Base-by-base conservation (phyloP, 2,329 filamentous ascomycete species). In the Paraconiothyrium brasiliense region DNA sequence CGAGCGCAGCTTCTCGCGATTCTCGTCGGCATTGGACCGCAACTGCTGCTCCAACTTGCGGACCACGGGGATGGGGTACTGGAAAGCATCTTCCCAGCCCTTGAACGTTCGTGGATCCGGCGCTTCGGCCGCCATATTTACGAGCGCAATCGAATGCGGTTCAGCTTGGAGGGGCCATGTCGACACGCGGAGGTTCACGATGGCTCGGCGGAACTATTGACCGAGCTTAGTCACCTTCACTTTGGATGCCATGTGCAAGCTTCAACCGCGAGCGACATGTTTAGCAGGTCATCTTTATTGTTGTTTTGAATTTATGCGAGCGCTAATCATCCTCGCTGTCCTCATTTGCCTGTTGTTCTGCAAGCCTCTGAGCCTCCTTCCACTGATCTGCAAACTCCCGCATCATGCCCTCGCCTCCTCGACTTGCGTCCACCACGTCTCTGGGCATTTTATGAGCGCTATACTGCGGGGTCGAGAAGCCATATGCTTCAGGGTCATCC, bases 391-490 rank as follows among this genome's bases (percentile, higher is more conserved):
- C 81, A 70, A 84, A 84, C 79, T 97, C 93, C 63, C 90, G 85
- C 81, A 98, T 85, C 0, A 90, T 91, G 3, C 91, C 92, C 58
- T 92, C 88, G 0, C 81, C 83, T 20, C 84, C 82, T 35, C 76
- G 80, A 34, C 85, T 86, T 2, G 87, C 88, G 72, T 90, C 87
- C 1, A 97, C 94, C 2, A 98, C 93, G 70, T 99, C 95, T 77
- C 90, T 93, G 0, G 95, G 95, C 69, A 99, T 81, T 80, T 98
- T 99, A 76, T 98, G 94, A 3, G 95, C 94, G 64, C 93, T 97
- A 78, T 97, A 98, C 72, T 94, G 92, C 1, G 93, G 87, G 4
- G 92, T 91, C 67, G 87, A 89, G 75, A 97, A 96, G 69, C 91
- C 91, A 75, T 93, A 95, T 0, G 94, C 94, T 63, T 94, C 92